These are phyloP conservation scores for Parasitella parasitica DNA, from an alignment of 371 early-diverging fungal genomes.

Conservation along the genomic window DNA sequence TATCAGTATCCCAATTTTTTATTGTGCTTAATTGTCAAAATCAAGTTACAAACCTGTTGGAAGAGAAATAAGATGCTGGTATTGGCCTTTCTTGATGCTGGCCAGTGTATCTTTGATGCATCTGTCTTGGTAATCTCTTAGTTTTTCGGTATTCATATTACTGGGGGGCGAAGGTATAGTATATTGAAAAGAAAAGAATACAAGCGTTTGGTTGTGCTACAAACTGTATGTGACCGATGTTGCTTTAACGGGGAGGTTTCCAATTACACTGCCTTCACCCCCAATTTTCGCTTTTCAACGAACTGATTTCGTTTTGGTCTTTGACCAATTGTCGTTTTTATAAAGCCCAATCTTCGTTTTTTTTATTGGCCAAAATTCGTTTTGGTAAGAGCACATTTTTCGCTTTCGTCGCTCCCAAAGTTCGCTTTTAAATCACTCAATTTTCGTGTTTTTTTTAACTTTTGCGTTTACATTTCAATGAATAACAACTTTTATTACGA, in stretches of 20 bases:
- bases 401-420: no score
- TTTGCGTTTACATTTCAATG: neutral
- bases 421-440: neutral
- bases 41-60: neutral
- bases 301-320: no score
- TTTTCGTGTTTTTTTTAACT: neutral
- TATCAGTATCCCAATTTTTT: neutral
- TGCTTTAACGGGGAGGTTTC: no score
- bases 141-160: neutral
- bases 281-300: no score
- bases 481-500: conserved; percentile 7
- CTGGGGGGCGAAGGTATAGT: neutral
- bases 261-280: no score
- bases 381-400: no score
- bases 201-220: neutral
- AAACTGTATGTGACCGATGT: no score
- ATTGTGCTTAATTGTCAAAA: neutral
- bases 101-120: neutral
- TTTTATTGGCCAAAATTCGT: conserved; percentile 7
- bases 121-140: neutral
- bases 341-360: neutral
- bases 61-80: neutral
- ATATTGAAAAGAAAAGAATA: neutral
- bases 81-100: neutral
- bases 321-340: no score